Percentiles rank a stretch among this genome's conserved stretches.
Conservation (phyloP, 2,329 filamentous ascomycete species). For the Cryphonectria parasitica region DNA sequence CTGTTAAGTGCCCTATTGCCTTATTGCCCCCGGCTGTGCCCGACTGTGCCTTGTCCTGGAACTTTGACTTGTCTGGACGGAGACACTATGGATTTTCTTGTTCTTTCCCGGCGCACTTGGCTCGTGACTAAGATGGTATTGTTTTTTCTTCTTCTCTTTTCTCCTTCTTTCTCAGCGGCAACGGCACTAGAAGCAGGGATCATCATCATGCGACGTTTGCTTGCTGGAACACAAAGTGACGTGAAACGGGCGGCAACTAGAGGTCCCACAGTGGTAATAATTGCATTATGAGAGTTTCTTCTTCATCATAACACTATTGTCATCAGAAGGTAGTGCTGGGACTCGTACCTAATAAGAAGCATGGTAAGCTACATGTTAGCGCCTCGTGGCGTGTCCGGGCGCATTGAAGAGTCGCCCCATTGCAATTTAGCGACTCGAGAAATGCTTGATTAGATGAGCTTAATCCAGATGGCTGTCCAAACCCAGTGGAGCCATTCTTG, state of each 20-base stretch:
- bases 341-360: background rate
- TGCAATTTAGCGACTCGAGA: background rate
- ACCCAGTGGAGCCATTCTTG: background rate
- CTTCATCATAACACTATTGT: background rate
- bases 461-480: background rate
- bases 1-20: background rate
- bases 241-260: no score
- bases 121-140: no score
- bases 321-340: background rate
- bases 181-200: no score
- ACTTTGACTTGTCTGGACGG: background rate
- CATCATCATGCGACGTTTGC: no score
- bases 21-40: background rate
- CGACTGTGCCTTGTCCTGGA: background rate
- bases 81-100: no score
- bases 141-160: no score
- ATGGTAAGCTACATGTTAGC: conserved; percentile 1
- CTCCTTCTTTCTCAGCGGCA: no score
- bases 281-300: background rate
- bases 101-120: no score
- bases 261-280: no score
- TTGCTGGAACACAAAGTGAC: no score
- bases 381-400: background rate
- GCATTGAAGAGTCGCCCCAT: background rate
- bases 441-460: conserved; percentile 2